Evolutionary conservation across 257 asterid genomes (phyloP).

Genomic region (Jaltomata sinuosa): DNA sequence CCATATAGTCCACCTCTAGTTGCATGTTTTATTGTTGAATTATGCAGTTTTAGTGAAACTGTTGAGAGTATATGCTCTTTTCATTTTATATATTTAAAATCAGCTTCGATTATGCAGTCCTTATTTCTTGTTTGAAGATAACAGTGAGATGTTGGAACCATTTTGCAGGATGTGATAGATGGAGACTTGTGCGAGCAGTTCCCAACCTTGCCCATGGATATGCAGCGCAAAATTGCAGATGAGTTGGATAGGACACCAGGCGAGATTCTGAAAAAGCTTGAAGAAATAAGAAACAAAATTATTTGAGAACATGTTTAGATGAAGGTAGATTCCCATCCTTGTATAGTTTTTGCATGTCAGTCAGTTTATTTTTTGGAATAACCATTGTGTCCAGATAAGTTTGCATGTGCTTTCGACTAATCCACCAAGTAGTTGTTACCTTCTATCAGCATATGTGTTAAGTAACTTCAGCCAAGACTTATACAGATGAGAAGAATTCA

Average conservation of each 20-base stretch:
- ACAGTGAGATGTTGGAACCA: not conserved
- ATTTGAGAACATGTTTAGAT: conserved; percentile 32
- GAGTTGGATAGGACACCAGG: conserved; percentile 97
- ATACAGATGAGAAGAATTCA: not conserved
- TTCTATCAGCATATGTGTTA: not conserved
- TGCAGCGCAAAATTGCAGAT: conserved; percentile 96
- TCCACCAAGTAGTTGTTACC: not conserved
- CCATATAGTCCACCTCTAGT: too few relatives aligned
- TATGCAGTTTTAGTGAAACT: not conserved
- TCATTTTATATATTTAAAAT: not conserved
- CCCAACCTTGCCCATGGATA: conserved; percentile 85
- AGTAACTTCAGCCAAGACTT: not conserved
- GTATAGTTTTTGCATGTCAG: not conserved
- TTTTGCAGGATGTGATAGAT: conserved; percentile 85
- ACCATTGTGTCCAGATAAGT: not conserved
- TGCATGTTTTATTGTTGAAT: not conserved
- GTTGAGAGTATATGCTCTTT: not conserved
- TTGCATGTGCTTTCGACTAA: not conserved
- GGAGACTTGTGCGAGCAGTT: conserved; percentile 97
- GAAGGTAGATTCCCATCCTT: not conserved
- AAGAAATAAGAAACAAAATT: conserved; percentile 89
- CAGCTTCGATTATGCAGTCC: not conserved
- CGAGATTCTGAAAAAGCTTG: conserved; percentile 88
- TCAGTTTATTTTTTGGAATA: not conserved
- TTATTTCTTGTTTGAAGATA: not conserved